Conservation (phyloP, 2,329 filamentous ascomycete genomes). For the Epichloe sibirici region DNA sequence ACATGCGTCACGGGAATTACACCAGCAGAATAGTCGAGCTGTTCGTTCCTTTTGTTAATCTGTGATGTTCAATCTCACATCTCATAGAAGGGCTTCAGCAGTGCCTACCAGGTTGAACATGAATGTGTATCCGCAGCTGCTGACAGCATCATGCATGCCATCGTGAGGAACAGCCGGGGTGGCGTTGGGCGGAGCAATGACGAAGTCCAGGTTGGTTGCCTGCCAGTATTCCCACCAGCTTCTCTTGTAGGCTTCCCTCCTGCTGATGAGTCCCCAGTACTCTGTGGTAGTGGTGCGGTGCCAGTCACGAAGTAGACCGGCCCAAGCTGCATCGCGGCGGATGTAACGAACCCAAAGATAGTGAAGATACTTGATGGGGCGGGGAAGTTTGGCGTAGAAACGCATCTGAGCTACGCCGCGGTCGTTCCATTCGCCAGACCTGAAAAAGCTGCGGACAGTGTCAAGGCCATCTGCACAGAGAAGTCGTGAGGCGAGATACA, state of each 20-base stretch:
- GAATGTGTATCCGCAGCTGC: conserved; percentile 86
- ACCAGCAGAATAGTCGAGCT: conserved; percentile 78
- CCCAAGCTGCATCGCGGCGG: conserved; percentile 63
- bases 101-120: conserved; percentile 66
- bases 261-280: conserved; percentile 69
- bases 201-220: conserved; percentile 57
- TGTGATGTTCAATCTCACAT: background rate
- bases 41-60: background rate
- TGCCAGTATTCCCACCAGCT: conserved; percentile 84
- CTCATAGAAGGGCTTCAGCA: background rate
- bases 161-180: conserved; percentile 80
- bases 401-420: conserved; percentile 63
- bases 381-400: conserved; percentile 59
- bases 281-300: conserved; percentile 61
- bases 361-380: conserved; percentile 70
- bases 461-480: conserved; percentile 75
- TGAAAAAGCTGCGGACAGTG: conserved; percentile 67
- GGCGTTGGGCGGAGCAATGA: conserved; percentile 77
- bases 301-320: conserved; percentile 62
- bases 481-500: conserved; percentile 65
- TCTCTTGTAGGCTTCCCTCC: conserved; percentile 65
- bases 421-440: conserved; percentile 68
- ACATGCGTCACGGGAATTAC: conserved; percentile 80
- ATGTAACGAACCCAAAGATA: conserved; percentile 85
- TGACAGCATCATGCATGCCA: conserved; percentile 75